A percentile compares a stretch with the other conserved stretches of the same genome.
These are phyloP conservation scores for Trichoderma sp. DNA, from an alignment of 2,329 filamentous ascomycete genomes.

Conservation along the genomic window DNA sequence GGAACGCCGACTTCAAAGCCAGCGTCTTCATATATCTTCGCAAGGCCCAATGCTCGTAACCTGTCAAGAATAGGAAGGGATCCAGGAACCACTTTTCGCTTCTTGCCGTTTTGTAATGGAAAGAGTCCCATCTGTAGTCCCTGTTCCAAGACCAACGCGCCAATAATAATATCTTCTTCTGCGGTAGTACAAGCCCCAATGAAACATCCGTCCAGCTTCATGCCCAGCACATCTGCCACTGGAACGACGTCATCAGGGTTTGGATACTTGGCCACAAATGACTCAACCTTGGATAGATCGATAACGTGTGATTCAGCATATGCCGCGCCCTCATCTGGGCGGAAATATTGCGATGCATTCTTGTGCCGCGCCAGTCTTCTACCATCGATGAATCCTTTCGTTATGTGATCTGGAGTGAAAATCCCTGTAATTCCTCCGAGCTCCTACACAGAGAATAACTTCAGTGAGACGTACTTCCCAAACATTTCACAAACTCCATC, in stretches of 20 bases:
- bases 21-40: slow-evolving; percentile 44
- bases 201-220: slow-evolving; percentile 47
- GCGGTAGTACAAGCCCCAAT: slow-evolving; percentile 52
- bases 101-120: slow-evolving; percentile 38
- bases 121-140: slow-evolving; percentile 41
- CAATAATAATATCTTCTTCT: slow-evolving; percentile 49
- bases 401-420: slow-evolving; percentile 45
- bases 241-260: slow-evolving; percentile 49
- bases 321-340: slow-evolving; percentile 42
- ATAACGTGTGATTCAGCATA: slow-evolving; percentile 44
- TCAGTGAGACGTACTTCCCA: not conserved
- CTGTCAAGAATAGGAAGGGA: slow-evolving; percentile 43
- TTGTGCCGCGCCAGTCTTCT: slow-evolving; percentile 40
- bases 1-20: slow-evolving; percentile 47
- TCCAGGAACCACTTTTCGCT: slow-evolving; percentile 46
- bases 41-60: slow-evolving; percentile 40
- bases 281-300: slow-evolving; percentile 44
- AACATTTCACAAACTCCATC: not conserved
- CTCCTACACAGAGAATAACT: slow-evolving; percentile 30
- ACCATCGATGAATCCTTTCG: slow-evolving; percentile 40
- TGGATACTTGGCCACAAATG: slow-evolving; percentile 46
- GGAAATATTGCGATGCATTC: slow-evolving; percentile 42
- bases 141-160: slow-evolving; percentile 45
- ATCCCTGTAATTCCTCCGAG: slow-evolving; percentile 48
- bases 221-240: slow-evolving; percentile 39